phyloP scores from a whole-genome alignment of 1,284 basidiomycete genomes.

The Phellinidium pouzarii region DNA sequence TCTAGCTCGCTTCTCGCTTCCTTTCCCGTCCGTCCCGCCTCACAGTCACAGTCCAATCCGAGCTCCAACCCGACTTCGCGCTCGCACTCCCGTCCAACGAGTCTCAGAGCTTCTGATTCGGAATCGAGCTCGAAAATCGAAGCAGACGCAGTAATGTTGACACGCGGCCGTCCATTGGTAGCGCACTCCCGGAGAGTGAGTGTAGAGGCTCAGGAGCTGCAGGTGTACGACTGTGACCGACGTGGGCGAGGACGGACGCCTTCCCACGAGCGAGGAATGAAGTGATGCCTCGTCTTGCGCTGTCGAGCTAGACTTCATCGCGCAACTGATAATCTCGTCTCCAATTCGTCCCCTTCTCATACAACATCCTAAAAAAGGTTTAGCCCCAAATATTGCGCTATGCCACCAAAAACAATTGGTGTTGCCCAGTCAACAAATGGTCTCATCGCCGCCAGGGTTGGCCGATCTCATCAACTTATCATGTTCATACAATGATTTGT shows the following conservation, averaged over 20 bases:
- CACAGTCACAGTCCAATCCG: constrained; percentile 4
- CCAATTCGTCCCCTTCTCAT: too few species aligned
- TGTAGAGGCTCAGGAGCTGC: not conserved
- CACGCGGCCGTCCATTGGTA: constrained; percentile 8
- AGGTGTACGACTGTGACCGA: constrained; percentile 8
- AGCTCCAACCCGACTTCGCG: constrained; percentile 11
- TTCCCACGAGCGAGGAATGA: not conserved
- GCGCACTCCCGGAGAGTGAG: not conserved
- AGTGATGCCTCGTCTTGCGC: not conserved
- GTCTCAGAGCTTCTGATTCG: not conserved
- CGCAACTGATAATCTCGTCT: too few species aligned
- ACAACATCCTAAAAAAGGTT: not conserved
- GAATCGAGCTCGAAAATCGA: not conserved
- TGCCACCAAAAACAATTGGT: not conserved
- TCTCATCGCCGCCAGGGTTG: not conserved
- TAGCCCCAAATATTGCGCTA: not conserved
- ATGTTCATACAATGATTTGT: too few species aligned
- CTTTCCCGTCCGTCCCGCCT: constrained; percentile 10
- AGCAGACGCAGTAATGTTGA: constrained; percentile 12
- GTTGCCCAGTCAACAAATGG: not conserved
- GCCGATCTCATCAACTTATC: too few species aligned
- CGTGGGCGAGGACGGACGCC: constrained; percentile 16
- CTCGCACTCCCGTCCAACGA: constrained; percentile 4
- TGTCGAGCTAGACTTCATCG: too few species aligned
- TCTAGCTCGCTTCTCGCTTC: constrained; percentile 7